Conservation (phyloP, 202 grass and related monocot genomes). For the Hordeum pubiflorum region DNA sequence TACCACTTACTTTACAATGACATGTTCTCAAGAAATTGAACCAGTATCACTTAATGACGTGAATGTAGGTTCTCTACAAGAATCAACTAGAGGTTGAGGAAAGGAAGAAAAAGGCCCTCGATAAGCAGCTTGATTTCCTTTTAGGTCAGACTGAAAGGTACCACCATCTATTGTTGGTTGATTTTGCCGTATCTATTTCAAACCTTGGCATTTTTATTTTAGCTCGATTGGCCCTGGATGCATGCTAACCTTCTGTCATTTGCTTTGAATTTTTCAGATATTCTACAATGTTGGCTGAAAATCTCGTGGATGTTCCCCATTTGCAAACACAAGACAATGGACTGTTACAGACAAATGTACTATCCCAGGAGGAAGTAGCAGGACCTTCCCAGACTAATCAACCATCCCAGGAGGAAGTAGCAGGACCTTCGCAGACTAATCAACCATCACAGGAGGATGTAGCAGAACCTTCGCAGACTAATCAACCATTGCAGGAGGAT, state of each 20-base stretch:
- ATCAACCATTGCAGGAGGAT: slow-evolving; percentile 26
- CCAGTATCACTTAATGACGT: slow-evolving; percentile 12
- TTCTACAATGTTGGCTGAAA: slow-evolving; percentile 99
- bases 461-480: slow-evolving; percentile 22
- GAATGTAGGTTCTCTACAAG: slow-evolving; percentile 84
- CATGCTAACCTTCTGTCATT: slow-evolving; percentile 20
- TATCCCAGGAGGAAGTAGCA: slow-evolving; percentile 34
- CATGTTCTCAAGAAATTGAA: slow-evolving; percentile 8
- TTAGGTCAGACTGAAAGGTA: slow-evolving; percentile 98
- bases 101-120: slow-evolving; percentile 90
- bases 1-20: slow-evolving; percentile 2
- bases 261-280: slow-evolving; percentile 50
- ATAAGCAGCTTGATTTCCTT: slow-evolving; percentile 98
- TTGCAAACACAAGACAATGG: slow-evolving; percentile 37
- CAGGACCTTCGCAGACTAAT: slow-evolving; percentile 10
- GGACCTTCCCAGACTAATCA: slow-evolving; percentile 31
- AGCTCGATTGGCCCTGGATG: background rate
- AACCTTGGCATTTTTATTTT: slow-evolving; percentile 1
- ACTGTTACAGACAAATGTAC: slow-evolving; percentile 9
- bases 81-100: slow-evolving; percentile 88
- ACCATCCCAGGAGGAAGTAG: slow-evolving; percentile 32
- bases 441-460: slow-evolving; percentile 24
- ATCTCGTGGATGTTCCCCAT: slow-evolving; percentile 62
- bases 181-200: background rate
- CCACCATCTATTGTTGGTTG: background rate